Percentiles rank a stretch among this genome's conserved stretches.
Evolutionary conservation across 2,329 filamentous ascomycete genomes (phyloP).

Genomic region (Dissoconium aciculare): DNA sequence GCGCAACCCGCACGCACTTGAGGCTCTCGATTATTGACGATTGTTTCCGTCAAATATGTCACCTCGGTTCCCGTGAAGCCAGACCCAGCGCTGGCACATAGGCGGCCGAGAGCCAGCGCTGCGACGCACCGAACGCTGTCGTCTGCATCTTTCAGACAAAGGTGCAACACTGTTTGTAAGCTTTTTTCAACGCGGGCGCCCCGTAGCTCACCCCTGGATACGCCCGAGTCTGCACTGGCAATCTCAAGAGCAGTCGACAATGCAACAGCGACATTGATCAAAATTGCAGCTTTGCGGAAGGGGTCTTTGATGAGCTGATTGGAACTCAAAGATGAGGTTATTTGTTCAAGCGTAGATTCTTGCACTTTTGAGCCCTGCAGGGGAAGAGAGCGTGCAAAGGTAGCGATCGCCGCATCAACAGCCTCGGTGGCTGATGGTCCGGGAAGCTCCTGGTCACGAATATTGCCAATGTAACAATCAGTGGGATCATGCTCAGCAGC

Average conservation of each 20-base stretch:
- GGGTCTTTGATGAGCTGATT: conserved; percentile 68
- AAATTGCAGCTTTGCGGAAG: conserved; percentile 77
- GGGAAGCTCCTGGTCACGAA: conserved; percentile 33
- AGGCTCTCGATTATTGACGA: conserved; percentile 84
- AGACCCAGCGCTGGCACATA: conserved; percentile 76
- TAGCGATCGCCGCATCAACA: conserved; percentile 80
- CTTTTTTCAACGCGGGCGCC: conserved; percentile 62
- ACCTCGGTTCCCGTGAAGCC: conserved; percentile 79
- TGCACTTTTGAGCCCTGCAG: conserved; percentile 83
- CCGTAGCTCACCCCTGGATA: conserved; percentile 56
- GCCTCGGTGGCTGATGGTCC: conserved; percentile 84
- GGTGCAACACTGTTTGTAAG: conserved; percentile 52
- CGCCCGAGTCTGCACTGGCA: conserved; percentile 63
- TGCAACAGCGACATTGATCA: conserved; percentile 75
- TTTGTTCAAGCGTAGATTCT: conserved; percentile 88
- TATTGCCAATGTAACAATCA: conserved; percentile 52
- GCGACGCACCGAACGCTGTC: conserved; percentile 74
- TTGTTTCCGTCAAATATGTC: conserved; percentile 82
- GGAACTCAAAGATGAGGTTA: conserved; percentile 74
- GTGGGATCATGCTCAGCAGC: conserved; percentile 84
- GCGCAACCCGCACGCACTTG: conserved; percentile 88
- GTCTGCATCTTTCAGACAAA: conserved; percentile 69
- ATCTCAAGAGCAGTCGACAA: conserved; percentile 70
- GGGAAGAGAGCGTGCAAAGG: conserved; percentile 84
- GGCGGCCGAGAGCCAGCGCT: conserved; percentile 67